Percentiles rank a stretch among this genome's conserved stretches.
These are phyloP conservation scores for Saccharomyces hybrid DNA, from an alignment of 1,139 yeast genomes.

Conservation along the genomic window DNA sequence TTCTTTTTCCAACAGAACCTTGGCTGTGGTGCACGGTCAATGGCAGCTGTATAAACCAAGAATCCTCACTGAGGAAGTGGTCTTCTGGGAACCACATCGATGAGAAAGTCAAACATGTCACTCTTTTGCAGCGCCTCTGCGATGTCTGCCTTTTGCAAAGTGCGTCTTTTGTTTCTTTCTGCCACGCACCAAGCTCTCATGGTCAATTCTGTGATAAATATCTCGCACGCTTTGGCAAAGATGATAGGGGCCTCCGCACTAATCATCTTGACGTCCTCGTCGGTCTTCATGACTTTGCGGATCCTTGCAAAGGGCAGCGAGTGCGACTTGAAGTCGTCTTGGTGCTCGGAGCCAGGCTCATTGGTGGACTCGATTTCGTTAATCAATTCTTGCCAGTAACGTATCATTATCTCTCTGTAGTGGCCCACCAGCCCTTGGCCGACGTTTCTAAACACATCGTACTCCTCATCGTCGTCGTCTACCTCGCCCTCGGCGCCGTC, in stretches of 20 bases:
- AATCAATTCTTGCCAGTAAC: conserved; percentile 94
- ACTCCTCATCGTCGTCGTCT: conserved; percentile 33
- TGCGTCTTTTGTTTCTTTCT: conserved; percentile 88
- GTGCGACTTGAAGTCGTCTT: conserved; percentile 76
- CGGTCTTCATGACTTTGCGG: conserved; percentile 91
- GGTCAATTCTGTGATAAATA: conserved; percentile 90
- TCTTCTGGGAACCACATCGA: conserved; percentile 83
- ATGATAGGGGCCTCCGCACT: conserved; percentile 96
- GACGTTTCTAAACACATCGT: conserved; percentile 81
- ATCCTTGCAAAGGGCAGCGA: conserved; percentile 92
- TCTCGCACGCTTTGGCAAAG: conserved; percentile 96
- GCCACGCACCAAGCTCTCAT: conserved; percentile 99
- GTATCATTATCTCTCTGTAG: conserved; percentile 83
- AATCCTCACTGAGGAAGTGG: not conserved
- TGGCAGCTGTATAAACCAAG: not conserved
- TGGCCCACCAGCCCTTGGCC: conserved; percentile 86
- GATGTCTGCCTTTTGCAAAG: conserved; percentile 87
- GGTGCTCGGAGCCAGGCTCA: conserved; percentile 26
- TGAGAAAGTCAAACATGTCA: conserved; percentile 94
- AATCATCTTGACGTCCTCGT: conserved; percentile 94
- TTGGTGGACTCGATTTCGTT: conserved; percentile 61
- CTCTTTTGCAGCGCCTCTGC: conserved; percentile 92
- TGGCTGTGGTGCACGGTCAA: not conserved
- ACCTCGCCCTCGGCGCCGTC: conserved; percentile 5
- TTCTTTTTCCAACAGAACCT: not conserved